A percentile compares a stretch with the other conserved stretches of the same genome.
phyloP scores from a whole-genome alignment of 2,329 filamentous ascomycete species.

The Colletotrichum chrysophilum region DNA sequence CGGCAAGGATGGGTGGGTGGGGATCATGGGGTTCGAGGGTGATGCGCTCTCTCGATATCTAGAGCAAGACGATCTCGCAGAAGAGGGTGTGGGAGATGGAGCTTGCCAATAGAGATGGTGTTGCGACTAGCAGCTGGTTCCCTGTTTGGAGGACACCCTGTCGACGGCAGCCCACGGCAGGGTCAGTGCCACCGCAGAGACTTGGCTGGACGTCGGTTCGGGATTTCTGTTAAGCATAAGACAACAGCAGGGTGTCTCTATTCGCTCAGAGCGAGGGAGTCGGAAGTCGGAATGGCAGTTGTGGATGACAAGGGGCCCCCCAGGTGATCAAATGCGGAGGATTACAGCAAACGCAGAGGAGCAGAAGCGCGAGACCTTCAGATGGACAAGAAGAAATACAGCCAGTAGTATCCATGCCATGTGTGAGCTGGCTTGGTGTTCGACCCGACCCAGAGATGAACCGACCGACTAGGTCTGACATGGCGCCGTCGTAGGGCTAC shows the following conservation, averaged over 20 bases:
- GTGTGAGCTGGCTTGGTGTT: not conserved
- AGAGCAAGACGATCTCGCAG: constrained; percentile 12
- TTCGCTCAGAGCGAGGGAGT: not conserved
- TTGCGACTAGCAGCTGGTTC: not conserved
- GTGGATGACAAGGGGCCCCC: not conserved
- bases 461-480: constrained; percentile 1
- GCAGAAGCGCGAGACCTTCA: not conserved
- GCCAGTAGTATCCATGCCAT: not conserved
- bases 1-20: constrained; percentile 18
- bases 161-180: not conserved
- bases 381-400: not conserved
- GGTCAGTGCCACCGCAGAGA: constrained; percentile 2
- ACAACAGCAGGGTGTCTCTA: not conserved
- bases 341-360: not conserved
- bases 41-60: constrained; percentile 10
- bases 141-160: constrained; percentile 4
- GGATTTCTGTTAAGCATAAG: constrained; percentile 19
- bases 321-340: not conserved
- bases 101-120: not conserved
- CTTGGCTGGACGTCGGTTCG: not conserved
- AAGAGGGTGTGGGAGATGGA: constrained; percentile 21
- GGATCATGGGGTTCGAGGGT: constrained; percentile 19
- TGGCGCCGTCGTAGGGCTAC: constrained; percentile 13
- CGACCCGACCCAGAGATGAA: not conserved
- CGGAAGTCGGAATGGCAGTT: constrained; percentile 22